These are phyloP conservation scores for Xylaria sp. DNA, from an alignment of 2,329 filamentous ascomycete genomes.

Conservation along the genomic window DNA sequence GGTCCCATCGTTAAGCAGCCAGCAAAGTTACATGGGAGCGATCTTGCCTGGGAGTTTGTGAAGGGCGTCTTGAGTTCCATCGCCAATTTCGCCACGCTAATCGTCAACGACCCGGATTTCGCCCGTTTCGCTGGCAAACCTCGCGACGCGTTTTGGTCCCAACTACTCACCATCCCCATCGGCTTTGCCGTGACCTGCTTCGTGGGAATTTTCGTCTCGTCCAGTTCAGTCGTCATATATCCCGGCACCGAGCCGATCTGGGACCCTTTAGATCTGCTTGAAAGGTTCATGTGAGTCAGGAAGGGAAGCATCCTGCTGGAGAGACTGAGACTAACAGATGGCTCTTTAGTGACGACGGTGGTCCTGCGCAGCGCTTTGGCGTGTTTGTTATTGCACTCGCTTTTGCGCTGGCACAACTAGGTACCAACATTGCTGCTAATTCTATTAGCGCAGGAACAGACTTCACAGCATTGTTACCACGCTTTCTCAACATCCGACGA, in stretches of 20 bases:
- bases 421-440: conserved; percentile 89
- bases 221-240: conserved; percentile 76
- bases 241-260: conserved; percentile 71
- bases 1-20: conserved; percentile 83
- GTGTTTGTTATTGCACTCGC: conserved; percentile 78
- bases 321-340: conserved; percentile 14
- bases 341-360: conserved; percentile 64
- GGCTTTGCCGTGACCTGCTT: conserved; percentile 83
- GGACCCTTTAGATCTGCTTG: conserved; percentile 77
- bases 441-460: conserved; percentile 86
- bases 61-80: conserved; percentile 89
- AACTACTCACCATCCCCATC: conserved; percentile 78
- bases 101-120: conserved; percentile 86
- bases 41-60: conserved; percentile 83
- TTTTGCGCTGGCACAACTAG: conserved; percentile 83
- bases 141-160: conserved; percentile 80
- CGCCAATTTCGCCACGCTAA: conserved; percentile 89
- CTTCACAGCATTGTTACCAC: conserved; percentile 81
- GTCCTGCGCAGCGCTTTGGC: conserved; percentile 75
- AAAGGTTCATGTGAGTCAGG: conserved; percentile 64
- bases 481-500: conserved; percentile 85
- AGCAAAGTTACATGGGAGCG: conserved; percentile 70
- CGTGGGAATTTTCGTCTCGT: conserved; percentile 83
- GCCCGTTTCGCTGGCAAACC: conserved; percentile 83
- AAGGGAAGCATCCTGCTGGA: background rate